phyloP scores from a whole-genome alignment of 345 rosid genomes.

The Triadica sebifera region DNA sequence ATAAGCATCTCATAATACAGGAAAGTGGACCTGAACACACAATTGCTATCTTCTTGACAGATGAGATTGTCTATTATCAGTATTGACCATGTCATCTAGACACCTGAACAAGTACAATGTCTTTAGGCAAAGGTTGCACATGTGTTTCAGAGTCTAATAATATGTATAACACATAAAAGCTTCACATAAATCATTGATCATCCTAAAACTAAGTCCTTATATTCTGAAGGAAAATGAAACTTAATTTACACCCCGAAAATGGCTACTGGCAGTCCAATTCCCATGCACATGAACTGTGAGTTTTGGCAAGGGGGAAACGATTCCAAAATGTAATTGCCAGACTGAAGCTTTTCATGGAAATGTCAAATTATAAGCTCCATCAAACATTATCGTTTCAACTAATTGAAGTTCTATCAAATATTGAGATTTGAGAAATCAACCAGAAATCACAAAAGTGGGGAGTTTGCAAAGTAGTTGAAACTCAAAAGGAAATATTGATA shows the following conservation, averaged over 20 bases:
- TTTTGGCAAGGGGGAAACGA: neutral
- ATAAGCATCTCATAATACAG: neutral
- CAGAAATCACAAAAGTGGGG: neutral
- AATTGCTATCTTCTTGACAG: neutral
- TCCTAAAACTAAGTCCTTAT: neutral
- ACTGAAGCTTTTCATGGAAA: neutral
- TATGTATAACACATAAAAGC: neutral
- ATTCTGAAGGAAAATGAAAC: neutral
- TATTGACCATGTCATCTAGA: neutral
- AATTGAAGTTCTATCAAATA: neutral
- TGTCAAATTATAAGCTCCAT: neutral
- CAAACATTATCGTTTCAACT: no score
- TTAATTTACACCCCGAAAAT: no score
- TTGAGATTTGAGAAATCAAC: neutral
- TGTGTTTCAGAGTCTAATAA: neutral
- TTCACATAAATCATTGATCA: neutral
- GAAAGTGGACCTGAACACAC: neutral
- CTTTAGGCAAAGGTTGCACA: neutral
- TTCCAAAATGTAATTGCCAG: neutral
- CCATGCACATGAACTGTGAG: no score
- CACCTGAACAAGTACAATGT: neutral
- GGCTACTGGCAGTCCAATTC: no score
- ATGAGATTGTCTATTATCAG: neutral
- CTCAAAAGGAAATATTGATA: neutral
- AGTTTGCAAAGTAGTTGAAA: neutral